Base-by-base conservation (phyloP, 164 flowering plant species). In the Chimonanthus praecox region DNA sequence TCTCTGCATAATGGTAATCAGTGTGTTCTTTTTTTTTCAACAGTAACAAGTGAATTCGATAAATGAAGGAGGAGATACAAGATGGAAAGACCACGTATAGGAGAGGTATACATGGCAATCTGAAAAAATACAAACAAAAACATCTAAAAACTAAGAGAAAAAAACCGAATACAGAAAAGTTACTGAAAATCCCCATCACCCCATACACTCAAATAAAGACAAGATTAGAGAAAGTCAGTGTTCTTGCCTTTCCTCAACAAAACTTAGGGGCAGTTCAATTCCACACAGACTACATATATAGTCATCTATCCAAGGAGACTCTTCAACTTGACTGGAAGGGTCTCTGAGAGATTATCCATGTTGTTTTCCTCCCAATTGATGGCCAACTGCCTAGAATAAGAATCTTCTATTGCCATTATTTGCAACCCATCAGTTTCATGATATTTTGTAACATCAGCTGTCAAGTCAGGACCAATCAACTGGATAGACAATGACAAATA, bases 251-350 rank as follows among this genome's bases (percentile, higher is more conserved):
- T 95, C 98, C 75, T 87, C 90, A 64, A 82, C 75, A 81, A 93
- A 95, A 73, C 78, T 74, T 6, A 85, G 83, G 51, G 98, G 99
- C 74, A 95, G 49, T 79, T 95, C 99, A 70, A 78, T 72, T 43
- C 97, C 99, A 82, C 98, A 93, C 33, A 92, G 7, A 1, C 94
- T 87, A 78, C 99, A 95, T 77, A 86, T 88, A 80, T 88, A 92
- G 67, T 83, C 92, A 79, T 93, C 83, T 74, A 89, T 72, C 99
- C 98, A 92, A 15, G 73, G 68, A 47, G 79, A 58, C 7, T 67
- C 77, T n/a, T 78, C 82, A n/a, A 71, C 69, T 48, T 71, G 76
- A 74, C 63, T 69, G 47, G 75, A 65, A 33, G 33, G 33, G 33
- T 74, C 18, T 75, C 76, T 21, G 16, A 20, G 47, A n/a, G 21